Evolutionary conservation across 2,329 filamentous ascomycete genomes (phyloP).

Genomic region (Penicillium sp.): DNA sequence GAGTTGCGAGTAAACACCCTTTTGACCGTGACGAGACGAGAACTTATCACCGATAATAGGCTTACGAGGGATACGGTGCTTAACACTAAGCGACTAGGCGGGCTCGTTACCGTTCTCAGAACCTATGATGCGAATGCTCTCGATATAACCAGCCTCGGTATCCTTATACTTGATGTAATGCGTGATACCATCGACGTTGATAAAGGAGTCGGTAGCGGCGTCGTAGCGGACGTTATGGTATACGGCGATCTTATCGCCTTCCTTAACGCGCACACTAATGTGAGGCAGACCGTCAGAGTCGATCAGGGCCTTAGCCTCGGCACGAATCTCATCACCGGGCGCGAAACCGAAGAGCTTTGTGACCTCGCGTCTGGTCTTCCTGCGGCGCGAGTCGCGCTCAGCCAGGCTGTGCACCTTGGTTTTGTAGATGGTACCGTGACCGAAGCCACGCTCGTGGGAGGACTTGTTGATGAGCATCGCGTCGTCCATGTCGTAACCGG

Average conservation of each 20-base stretch:
- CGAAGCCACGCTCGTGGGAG: slow-evolving; percentile 92
- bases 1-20: slow-evolving; percentile 94
- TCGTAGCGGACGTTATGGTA: slow-evolving; percentile 88
- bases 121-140: slow-evolving; percentile 90
- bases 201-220: slow-evolving; percentile 70
- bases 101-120: slow-evolving; percentile 82
- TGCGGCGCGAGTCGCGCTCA: slow-evolving; percentile 72
- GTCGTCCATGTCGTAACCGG: slow-evolving; percentile 99
- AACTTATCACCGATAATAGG: slow-evolving; percentile 99
- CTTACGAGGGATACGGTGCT: slow-evolving; percentile 86
- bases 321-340: slow-evolving; percentile 73
- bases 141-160: slow-evolving; percentile 82
- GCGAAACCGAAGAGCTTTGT: slow-evolving; percentile 91
- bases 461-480: slow-evolving; percentile 99
- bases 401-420: slow-evolving; percentile 89
- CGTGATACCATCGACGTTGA: slow-evolving; percentile 85
- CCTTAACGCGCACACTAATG: slow-evolving; percentile 76
- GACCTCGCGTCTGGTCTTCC: slow-evolving; percentile 70
- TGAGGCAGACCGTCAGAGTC: slow-evolving; percentile 88
- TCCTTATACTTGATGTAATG: slow-evolving; percentile 96
- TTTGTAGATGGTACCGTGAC: slow-evolving; percentile 96
- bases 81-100: slow-evolving; percentile 86
- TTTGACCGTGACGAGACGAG: slow-evolving; percentile 96
- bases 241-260: slow-evolving; percentile 85
- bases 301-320: slow-evolving; percentile 72